These are phyloP conservation scores for Oryza longistaminata DNA, from an alignment of 176 grass and related monocot species.

Conservation along the genomic window DNA sequence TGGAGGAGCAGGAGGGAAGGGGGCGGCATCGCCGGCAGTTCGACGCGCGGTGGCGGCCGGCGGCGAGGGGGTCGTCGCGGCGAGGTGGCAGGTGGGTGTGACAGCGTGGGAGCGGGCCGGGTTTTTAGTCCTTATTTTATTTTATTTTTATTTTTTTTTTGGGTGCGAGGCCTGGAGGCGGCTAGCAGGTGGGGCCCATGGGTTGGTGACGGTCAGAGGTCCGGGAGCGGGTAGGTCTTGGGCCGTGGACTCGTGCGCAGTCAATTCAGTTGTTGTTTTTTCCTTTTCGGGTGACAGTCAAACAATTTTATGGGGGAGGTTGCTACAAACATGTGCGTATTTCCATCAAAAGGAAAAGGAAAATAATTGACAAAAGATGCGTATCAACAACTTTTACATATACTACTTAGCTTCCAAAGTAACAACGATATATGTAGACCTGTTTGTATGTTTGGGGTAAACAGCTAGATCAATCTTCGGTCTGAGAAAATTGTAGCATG, in stretches of 20 bases:
- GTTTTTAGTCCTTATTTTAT: neutral
- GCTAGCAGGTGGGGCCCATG: neutral
- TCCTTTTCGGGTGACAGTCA: too few relatives aligned
- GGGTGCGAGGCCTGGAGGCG: neutral
- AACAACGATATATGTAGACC: too few relatives aligned
- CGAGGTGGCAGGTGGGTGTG: neutral
- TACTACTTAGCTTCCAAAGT: too few relatives aligned
- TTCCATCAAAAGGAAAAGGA: too few relatives aligned
- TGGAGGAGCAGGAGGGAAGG: conserved; percentile 49
- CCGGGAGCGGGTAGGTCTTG: neutral
- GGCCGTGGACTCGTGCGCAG: neutral
- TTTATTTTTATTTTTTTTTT: conserved; percentile 1
- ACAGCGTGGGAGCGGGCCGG: neutral
- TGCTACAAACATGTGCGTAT: too few relatives aligned
- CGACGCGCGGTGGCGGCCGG: conserved; percentile 14
- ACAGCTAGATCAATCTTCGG: too few relatives aligned
- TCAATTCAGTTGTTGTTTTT: neutral
- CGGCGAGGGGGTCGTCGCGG: neutral
- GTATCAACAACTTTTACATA: too few relatives aligned
- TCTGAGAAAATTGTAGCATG: too few relatives aligned
- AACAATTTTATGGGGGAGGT: too few relatives aligned
- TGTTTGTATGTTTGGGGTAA: too few relatives aligned
- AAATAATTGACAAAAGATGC: too few relatives aligned
- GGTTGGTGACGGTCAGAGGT: conserved; percentile 5
- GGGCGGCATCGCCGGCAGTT: conserved; percentile 32